These are phyloP conservation scores for Cryphonectria naterciae DNA, from an alignment of 2,329 filamentous ascomycete genomes.

Conservation along the genomic window DNA sequence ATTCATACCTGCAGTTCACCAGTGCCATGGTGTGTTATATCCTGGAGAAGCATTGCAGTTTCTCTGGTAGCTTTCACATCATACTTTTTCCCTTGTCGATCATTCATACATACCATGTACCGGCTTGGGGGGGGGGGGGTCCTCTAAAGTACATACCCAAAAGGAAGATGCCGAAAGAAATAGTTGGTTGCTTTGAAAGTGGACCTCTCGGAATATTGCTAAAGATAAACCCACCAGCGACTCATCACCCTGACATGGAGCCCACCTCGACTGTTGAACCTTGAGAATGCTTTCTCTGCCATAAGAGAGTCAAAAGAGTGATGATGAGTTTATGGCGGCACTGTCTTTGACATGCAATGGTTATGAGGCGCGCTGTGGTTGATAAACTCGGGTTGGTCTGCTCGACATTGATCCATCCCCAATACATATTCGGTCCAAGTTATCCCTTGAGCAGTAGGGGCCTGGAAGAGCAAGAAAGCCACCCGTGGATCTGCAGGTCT, in stretches of 20 bases:
- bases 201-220: neutral
- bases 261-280: neutral
- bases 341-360: no score
- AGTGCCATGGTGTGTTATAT: neutral
- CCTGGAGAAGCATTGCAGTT: neutral
- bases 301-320: no score
- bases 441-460: neutral
- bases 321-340: no score
- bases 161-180: neutral
- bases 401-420: neutral
- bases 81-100: neutral
- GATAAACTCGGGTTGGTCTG: neutral
- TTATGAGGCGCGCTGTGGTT: no score
- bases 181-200: slow-evolving; percentile 4
- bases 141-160: neutral
- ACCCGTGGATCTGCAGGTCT: neutral
- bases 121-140: neutral
- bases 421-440: neutral
- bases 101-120: neutral
- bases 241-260: slow-evolving; percentile 9
- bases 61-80: neutral
- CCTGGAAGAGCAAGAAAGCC: neutral
- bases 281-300: neutral
- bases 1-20: neutral
- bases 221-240: slow-evolving; percentile 12